A percentile compares a stretch with the other conserved stretches of the same genome.
Conservation (phyloP, 2,329 filamentous ascomycete species). For the Fusarium falciforme region DNA sequence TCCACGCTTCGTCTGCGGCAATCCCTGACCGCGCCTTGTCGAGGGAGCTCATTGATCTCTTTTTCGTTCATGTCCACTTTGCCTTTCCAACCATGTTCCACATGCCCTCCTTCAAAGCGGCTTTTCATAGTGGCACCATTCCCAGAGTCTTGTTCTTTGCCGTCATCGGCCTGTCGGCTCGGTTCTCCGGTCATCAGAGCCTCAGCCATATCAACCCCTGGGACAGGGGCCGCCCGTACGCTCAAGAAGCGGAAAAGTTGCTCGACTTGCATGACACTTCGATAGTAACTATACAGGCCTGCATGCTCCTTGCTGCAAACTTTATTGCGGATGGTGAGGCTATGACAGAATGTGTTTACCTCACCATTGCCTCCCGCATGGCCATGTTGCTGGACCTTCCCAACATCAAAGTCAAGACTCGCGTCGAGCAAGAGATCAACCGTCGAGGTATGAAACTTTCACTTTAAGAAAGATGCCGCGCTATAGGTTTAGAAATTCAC, state of each 20-base stretch:
- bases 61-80: slow-evolving; percentile 8
- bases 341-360: slow-evolving; percentile 5
- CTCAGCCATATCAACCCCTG: not conserved
- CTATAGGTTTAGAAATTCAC: no score
- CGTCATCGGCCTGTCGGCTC: not conserved
- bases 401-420: not conserved
- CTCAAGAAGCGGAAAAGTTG: not conserved
- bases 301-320: slow-evolving; percentile 8
- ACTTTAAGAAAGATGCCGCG: not conserved
- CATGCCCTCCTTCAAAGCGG: not conserved
- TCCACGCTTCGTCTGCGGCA: not conserved
- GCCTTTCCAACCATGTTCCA: slow-evolving; percentile 10
- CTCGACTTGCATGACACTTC: slow-evolving; percentile 9
- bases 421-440: not conserved
- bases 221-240: slow-evolving; percentile 9
- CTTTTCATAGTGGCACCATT: not conserved
- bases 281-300: slow-evolving; percentile 3
- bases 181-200: not conserved
- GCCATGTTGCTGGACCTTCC: slow-evolving; percentile 10
- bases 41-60: slow-evolving; percentile 2
- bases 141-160: not conserved
- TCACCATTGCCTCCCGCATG: slow-evolving; percentile 3
- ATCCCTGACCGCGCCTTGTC: slow-evolving; percentile 7
- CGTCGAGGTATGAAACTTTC: not conserved
- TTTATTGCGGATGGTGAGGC: slow-evolving; percentile 1